phyloP scores from a whole-genome alignment of 2,329 filamentous ascomycete species.

The Fusarium virguliforme region DNA sequence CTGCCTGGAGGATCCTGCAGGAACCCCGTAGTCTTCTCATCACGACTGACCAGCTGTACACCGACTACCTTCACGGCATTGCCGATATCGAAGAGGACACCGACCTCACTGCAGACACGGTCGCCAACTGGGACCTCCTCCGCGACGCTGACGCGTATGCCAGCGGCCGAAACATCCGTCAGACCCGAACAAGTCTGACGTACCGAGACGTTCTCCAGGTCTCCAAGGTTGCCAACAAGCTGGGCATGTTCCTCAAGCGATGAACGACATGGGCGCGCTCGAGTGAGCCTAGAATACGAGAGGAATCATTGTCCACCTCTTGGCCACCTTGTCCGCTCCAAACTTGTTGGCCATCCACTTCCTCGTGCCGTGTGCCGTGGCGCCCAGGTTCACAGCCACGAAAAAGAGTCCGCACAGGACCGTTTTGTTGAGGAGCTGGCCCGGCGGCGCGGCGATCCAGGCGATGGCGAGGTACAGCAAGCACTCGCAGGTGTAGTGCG shows the following conservation, averaged over 20 bases:
- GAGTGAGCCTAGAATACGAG: conserved; percentile 67
- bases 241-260: conserved; percentile 68
- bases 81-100: conserved; percentile 77
- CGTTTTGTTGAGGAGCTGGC: conserved; percentile 78
- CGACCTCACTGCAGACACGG: conserved; percentile 71
- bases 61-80: conserved; percentile 82
- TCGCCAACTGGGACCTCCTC: conserved; percentile 82
- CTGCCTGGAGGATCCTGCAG: conserved; percentile 78
- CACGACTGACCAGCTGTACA: conserved; percentile 79
- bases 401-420: conserved; percentile 80
- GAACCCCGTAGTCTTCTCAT: conserved; percentile 87
- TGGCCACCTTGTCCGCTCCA: conserved; percentile 73
- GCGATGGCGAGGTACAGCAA: conserved; percentile 86
- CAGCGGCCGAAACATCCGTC: conserved; percentile 71
- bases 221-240: conserved; percentile 78
- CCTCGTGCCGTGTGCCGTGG: conserved; percentile 84
- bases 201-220: conserved; percentile 91
- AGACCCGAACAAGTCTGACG: conserved; percentile 80
- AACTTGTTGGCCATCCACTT: conserved; percentile 86
- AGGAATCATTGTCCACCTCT: conserved; percentile 84
- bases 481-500: conserved; percentile 94
- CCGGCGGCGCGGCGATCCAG: conserved; percentile 79
- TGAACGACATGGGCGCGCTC: conserved; percentile 49
- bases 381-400: conserved; percentile 83
- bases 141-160: conserved; percentile 63